phyloP scores from a whole-genome alignment of 179 eudicot genomes.

The Dionaea muscipula region DNA sequence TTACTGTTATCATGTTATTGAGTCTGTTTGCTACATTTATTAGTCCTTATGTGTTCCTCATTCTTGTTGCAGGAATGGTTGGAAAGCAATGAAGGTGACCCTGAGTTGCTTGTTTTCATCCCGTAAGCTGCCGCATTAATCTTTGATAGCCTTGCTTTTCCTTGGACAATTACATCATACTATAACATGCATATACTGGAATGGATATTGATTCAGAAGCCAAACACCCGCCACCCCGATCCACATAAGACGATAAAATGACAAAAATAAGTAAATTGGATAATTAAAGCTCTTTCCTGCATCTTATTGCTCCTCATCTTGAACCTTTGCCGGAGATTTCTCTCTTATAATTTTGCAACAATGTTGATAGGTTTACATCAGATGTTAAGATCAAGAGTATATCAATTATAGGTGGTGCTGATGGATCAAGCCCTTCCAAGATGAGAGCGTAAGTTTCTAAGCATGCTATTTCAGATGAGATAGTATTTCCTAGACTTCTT shows the following conservation, averaged over 20 bases:
- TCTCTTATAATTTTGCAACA: slow-evolving; percentile 8
- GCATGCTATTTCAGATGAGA: not conserved
- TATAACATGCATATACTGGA: too few relatives aligned
- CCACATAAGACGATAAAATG: too few relatives aligned
- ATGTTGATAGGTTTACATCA: slow-evolving; percentile 57
- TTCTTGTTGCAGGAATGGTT: slow-evolving; percentile 49
- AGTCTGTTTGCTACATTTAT: not conserved
- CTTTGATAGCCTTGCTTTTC: not conserved
- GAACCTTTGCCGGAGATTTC: slow-evolving; percentile 4
- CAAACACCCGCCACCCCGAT: too few relatives aligned
- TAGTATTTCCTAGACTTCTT: not conserved
- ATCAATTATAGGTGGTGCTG: slow-evolving; percentile 87
- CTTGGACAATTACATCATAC: not conserved
- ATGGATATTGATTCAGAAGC: too few relatives aligned
- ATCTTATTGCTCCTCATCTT: not conserved
- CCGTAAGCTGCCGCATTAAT: slow-evolving; percentile 48
- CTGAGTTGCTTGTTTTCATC: slow-evolving; percentile 82
- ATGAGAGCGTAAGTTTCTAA: slow-evolving; percentile 83
- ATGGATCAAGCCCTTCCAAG: slow-evolving; percentile 95
- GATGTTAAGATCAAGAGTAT: slow-evolving; percentile 98
- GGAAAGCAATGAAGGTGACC: slow-evolving; percentile 97
- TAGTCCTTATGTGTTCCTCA: slow-evolving; percentile 3
- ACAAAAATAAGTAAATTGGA: too few relatives aligned
- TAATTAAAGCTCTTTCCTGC: not conserved
- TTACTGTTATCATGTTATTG: not conserved